Conservation (phyloP, 768 basidiomycete genomes). For the Clavaria fumosa region DNA sequence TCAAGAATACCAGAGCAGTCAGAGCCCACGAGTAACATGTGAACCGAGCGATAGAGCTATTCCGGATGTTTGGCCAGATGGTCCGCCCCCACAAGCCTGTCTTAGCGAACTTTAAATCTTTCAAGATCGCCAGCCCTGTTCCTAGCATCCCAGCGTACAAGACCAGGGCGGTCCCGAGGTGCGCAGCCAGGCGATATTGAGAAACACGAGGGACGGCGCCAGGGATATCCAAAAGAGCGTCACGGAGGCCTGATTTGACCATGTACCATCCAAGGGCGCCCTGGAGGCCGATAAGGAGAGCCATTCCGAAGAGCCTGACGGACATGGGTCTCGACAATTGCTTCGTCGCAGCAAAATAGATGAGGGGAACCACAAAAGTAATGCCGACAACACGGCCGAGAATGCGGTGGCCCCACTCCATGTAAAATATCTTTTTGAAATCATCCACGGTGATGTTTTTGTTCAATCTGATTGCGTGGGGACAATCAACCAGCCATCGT, state of each 20-base stretch:
- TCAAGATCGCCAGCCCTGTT: conserved; percentile 55
- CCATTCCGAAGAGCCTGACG: conserved; percentile 53
- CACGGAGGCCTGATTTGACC: conserved; percentile 92
- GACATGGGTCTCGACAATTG: conserved; percentile 52
- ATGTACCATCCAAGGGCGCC: conserved; percentile 98
- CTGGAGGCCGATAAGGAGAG: conserved; percentile 75
- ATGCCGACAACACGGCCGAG: conserved; percentile 79
- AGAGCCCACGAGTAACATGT: conserved; percentile 42
- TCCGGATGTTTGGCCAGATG: conserved; percentile 28
- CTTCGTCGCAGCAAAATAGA: conserved; percentile 62
- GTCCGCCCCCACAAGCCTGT: conserved; percentile 45
- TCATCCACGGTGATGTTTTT: conserved; percentile 74
- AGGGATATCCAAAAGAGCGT: conserved; percentile 62
- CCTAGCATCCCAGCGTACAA: conserved; percentile 91
- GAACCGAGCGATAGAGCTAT: conserved; percentile 43
- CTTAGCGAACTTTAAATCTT: conserved; percentile 63
- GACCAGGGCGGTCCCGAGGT: conserved; percentile 79
- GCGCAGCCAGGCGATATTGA: conserved; percentile 91
- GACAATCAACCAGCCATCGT: background rate
- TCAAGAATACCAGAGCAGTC: conserved; percentile 72
- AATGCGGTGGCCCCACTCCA: conserved; percentile 96
- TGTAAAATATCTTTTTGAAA: conserved; percentile 94
- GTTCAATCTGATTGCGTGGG: conserved; percentile 81
- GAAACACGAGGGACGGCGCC: conserved; percentile 88
- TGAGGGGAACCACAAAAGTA: conserved; percentile 69